phyloP scores from a whole-genome alignment of 2,329 filamentous ascomycete genomes.

The Talaromyces pinophilus region DNA sequence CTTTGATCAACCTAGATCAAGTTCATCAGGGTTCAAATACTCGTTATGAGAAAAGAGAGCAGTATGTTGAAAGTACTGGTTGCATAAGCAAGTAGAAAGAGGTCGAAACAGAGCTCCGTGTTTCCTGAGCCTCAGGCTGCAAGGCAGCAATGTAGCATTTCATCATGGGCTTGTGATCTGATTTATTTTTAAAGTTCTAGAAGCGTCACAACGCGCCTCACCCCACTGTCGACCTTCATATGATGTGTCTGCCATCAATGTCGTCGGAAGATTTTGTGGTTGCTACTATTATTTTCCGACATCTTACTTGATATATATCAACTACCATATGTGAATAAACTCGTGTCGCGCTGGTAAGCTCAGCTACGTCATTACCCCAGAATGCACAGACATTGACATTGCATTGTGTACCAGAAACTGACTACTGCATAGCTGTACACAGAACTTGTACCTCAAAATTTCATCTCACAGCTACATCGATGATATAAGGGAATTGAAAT shows the following conservation, averaged over 20 bases:
- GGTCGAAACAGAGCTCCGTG: not conserved
- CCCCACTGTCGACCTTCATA: conserved; percentile 4
- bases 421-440: not conserved
- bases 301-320: not conserved
- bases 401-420: not conserved
- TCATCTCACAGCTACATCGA: not conserved
- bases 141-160: conserved; percentile 17
- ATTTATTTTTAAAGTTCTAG: conserved; percentile 25
- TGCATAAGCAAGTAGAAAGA: conserved; percentile 1
- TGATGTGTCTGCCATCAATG: not conserved
- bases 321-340: not conserved
- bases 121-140: conserved; percentile 14
- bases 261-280: not conserved
- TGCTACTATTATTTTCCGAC: not conserved
- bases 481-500: not conserved
- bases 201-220: conserved; percentile 24
- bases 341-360: conserved; percentile 7
- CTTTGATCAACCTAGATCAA: not conserved
- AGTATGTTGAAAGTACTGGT: not conserved
- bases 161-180: conserved; percentile 4
- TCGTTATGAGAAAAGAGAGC: not conserved
- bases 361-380: conserved; percentile 23
- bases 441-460: not conserved
- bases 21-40: not conserved
- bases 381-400: not conserved